Evolutionary conservation across 495 filamentous ascomycete genomes (phyloP).

Genomic region (Penicillium alfredii): DNA sequence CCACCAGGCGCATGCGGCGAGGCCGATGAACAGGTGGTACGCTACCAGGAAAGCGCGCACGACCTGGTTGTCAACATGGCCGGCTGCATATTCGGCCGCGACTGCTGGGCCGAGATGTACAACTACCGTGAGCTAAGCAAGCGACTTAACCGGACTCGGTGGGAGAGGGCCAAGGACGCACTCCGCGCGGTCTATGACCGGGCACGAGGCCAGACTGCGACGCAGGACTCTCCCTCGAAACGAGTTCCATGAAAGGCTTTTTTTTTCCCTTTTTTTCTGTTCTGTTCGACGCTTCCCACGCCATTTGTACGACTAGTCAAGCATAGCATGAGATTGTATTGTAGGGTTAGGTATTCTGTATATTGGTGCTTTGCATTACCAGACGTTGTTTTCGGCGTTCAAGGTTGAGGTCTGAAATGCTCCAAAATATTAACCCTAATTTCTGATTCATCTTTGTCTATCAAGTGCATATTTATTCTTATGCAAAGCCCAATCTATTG

Average conservation of each 20-base stretch:
- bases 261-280: slow-evolving; percentile 1
- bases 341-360: background rate
- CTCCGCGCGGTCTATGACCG: slow-evolving; percentile 21
- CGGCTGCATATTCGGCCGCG: slow-evolving; percentile 90
- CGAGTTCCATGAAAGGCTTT: background rate
- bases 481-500: too few species aligned
- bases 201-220: slow-evolving; percentile 8
- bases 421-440: too few species aligned
- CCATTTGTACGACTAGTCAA: too few species aligned
- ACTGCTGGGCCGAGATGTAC: slow-evolving; percentile 98
- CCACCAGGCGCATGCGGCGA: slow-evolving; percentile 85
- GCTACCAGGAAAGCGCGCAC: slow-evolving; percentile 77
- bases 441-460: background rate
- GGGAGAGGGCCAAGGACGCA: slow-evolving; percentile 54
- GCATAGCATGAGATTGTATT: background rate
- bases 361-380: background rate
- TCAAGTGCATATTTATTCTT: background rate
- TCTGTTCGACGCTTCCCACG: too few species aligned
- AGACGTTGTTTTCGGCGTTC: background rate
- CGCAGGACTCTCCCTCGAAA: background rate
- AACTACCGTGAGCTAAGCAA: slow-evolving; percentile 85
- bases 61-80: slow-evolving; percentile 99
- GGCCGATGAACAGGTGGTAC: slow-evolving; percentile 64
- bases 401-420: too few species aligned
- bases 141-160: slow-evolving; percentile 70